Evolutionary conservation across 2,329 filamentous ascomycete genomes (phyloP), one percentile per base, ranked within the genome.

Genomic region (Pseudogymnoascus sp.): DNA sequence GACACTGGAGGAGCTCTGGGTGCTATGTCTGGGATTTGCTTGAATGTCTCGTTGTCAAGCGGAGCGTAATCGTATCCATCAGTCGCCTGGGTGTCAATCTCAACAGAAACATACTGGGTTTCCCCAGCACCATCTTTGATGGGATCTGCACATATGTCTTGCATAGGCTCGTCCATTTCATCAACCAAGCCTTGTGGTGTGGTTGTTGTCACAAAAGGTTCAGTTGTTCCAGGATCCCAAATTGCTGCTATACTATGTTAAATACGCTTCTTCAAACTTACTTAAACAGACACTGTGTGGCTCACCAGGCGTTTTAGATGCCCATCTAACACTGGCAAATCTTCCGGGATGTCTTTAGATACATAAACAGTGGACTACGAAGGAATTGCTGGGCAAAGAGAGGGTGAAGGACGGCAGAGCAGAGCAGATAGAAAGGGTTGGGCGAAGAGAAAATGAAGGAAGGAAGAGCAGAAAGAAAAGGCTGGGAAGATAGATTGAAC

Each of bases 101-200:
- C 70, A 5, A 72, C 37, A 13, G 8, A 16, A 21, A 43, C 61
- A 43, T 60, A 69, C 61, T 73, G 71, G 19, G 68, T 67, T 8
- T 72, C 69, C 25, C 54, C 66, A 14, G 69, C 36, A 1, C 66
- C 51, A 19, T 57, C 6, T 19, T 57, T 19, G 16, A 34, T 19
- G 6, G 16, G 67, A 68, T 60, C 10, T 21, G 28, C 21, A 36
- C 63, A 48, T 60, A 61, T 68, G 3, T 65, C 60, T 45, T 64
- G 51, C 37, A 64, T 65, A 6, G 48, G n/a, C n/a, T 67, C 62
- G 8, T 34, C 21, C 60, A 61, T 57, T 10, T 13, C 16, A 10
- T 34, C 48, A 13, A 19, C 13, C 2, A 3, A n/a, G 45, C 13
- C 13, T 28, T n/a, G 2, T 51, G 16, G 3, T 25, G 13, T 60